phyloP scores from a whole-genome alignment of 306 rosid genomes.

The cucumber (Cucumis sativus) region DNA sequence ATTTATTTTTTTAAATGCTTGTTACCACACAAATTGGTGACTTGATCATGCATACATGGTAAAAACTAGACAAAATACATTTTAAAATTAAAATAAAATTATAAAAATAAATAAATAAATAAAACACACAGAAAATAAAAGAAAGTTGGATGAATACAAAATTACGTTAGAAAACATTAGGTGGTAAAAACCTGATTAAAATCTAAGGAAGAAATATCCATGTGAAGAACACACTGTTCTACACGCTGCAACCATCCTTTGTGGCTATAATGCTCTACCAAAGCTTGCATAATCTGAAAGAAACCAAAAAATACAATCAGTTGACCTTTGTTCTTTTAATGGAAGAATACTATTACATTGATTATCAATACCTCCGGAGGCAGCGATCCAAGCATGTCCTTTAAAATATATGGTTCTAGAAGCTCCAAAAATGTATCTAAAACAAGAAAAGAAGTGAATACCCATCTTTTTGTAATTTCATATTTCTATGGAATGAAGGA shows the following conservation, averaged over 20 bases:
- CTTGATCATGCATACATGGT: neutral
- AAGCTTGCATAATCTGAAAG: constrained; percentile 89
- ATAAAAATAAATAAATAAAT: no score
- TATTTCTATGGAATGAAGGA: neutral
- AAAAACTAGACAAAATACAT: neutral
- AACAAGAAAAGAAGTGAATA: neutral
- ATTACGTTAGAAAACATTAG: constrained; percentile 15
- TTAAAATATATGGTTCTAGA: constrained; percentile 88
- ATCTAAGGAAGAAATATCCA: constrained; percentile 98
- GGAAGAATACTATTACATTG: constrained; percentile 13
- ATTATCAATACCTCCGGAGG: constrained; percentile 82
- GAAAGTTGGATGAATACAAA: neutral
- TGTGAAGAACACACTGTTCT: constrained; percentile 97
- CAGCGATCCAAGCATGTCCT: constrained; percentile 94
- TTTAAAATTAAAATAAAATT: no score
- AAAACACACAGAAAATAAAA: neutral
- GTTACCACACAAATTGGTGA: neutral
- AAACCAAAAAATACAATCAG: constrained; percentile 8
- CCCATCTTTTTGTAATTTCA: neutral
- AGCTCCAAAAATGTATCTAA: constrained; percentile 95
- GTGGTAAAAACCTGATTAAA: constrained; percentile 72
- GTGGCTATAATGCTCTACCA: constrained; percentile 82
- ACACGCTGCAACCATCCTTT: constrained; percentile 91
- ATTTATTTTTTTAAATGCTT: neutral
- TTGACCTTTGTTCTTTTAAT: constrained; percentile 7